A percentile compares a stretch with the other conserved stretches of the same genome.
Conservation (phyloP, 1,284 basidiomycete species). For the Sphaerobolus stellatus region DNA sequence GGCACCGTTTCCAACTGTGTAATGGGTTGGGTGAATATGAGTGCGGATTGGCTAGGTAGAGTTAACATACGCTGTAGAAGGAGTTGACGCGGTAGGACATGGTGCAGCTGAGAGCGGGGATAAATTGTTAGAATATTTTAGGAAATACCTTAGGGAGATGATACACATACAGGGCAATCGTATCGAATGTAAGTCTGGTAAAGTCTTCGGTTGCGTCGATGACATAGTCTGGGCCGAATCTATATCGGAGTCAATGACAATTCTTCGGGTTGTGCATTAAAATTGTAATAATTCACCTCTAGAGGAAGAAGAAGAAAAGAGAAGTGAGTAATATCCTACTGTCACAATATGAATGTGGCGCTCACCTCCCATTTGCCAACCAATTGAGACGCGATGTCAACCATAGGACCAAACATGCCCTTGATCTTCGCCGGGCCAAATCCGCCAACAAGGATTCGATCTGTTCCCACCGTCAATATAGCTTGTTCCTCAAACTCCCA, state of each 20-base stretch:
- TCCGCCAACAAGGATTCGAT: constrained; percentile 53
- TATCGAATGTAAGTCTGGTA: constrained; percentile 49
- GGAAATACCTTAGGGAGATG: not conserved
- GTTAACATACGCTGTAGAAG: constrained; percentile 35
- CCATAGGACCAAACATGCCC: constrained; percentile 52
- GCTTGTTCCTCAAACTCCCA: too few relatives aligned
- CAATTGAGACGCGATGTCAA: constrained; percentile 50
- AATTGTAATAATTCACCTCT: too few relatives aligned
- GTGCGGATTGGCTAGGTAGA: not conserved
- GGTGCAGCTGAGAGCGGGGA: constrained; percentile 29
- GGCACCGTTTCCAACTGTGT: constrained; percentile 36
- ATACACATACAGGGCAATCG: constrained; percentile 36
- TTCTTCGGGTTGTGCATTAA: too few relatives aligned
- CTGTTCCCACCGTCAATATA: too few relatives aligned
- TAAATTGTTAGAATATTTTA: too few relatives aligned
- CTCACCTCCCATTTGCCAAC: constrained; percentile 48
- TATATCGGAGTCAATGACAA: constrained; percentile 15
- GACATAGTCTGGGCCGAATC: constrained; percentile 42
- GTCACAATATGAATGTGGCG: not conserved
- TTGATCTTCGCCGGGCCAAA: constrained; percentile 48
- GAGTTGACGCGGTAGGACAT: constrained; percentile 48
- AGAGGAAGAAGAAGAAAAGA: too few relatives aligned
- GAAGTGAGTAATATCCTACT: too few relatives aligned
- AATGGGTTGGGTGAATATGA: not conserved
- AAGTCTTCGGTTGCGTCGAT: constrained; percentile 50